Evolutionary conservation across 176 grass and related monocot species (phyloP).

Genomic region (Phoenix dactylifera): DNA sequence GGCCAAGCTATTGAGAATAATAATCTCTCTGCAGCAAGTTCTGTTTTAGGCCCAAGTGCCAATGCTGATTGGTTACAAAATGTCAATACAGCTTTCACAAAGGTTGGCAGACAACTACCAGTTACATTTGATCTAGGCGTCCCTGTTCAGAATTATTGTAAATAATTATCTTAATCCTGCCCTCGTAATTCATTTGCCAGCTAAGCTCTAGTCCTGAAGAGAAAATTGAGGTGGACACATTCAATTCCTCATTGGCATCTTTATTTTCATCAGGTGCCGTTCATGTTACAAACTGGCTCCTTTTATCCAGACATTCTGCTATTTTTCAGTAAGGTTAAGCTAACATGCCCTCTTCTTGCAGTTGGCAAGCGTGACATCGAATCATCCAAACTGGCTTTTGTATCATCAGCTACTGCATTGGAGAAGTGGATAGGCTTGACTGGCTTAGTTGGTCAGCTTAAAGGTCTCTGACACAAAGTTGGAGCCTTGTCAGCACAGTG

Average conservation of each 20-base stretch:
- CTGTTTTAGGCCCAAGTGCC: slow-evolving; percentile 38
- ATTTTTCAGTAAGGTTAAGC: too few species aligned
- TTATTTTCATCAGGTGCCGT: slow-evolving; percentile 57
- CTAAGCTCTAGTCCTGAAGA: slow-evolving; percentile 71
- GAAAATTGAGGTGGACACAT: slow-evolving; percentile 43
- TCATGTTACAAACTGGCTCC: not conserved
- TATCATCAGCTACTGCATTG: slow-evolving; percentile 62
- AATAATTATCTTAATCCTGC: not conserved
- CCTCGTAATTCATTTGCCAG: slow-evolving; percentile 28
- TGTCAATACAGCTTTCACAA: slow-evolving; percentile 70
- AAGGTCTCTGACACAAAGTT: slow-evolving; percentile 40
- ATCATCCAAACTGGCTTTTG: slow-evolving; percentile 72
- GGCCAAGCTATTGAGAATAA: slow-evolving; percentile 86
- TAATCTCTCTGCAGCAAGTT: slow-evolving; percentile 54
- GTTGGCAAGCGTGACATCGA: slow-evolving; percentile 59
- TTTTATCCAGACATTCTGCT: too few species aligned
- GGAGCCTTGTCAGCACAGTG: too few species aligned
- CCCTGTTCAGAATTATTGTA: too few species aligned
- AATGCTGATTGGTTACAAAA: slow-evolving; percentile 59
- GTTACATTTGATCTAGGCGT: too few species aligned
- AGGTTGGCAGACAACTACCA: slow-evolving; percentile 26
- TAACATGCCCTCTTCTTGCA: slow-evolving; percentile 19
- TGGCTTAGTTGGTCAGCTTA: slow-evolving; percentile 61
- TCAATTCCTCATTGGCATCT: slow-evolving; percentile 75
- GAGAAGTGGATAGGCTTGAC: slow-evolving; percentile 78